Base-by-base conservation (phyloP, 2,329 filamentous ascomycete genomes). In the Colletotrichum liaoningense region DNA sequence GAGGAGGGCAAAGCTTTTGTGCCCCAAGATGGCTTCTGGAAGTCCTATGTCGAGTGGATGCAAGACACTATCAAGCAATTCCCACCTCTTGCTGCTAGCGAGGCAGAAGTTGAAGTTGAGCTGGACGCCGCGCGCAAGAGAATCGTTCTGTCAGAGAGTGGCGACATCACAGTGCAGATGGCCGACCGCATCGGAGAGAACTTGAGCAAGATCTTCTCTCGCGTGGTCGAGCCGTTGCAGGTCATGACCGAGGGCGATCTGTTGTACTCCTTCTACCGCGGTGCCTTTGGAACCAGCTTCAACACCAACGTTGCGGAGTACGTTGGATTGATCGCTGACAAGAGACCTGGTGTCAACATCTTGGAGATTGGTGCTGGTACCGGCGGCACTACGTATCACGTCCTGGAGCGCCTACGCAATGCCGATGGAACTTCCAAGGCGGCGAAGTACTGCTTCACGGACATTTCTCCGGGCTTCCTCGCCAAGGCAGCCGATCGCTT, bases 391-490 rank as follows among this genome's bases (percentile, higher is more conserved):
- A 73, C 70, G 0, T 69, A 59, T 52, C 65, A 69, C 30, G 70
- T 73, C 1, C 70, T 73, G 4, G 67, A 73, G 67, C 71, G 67
- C 30, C 71, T 73, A 4, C 66, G 66, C 59, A 73, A 65, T 12
- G 63, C 69, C 24, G 64, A 72, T 7, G 69, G 69, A 1, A 49
- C 49, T 38, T 72, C 69, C 19, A 72, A 67, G 64, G 69, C 69
- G 7, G 56, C 69, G 14, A 73, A 71, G 6, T 88, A 87, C 67
- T 83, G 81, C 6, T 88, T 81, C 76, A 88, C 87, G 0, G 86
- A 88, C 65, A 83, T 86, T 22, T 83, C 83, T 0, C 72, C 82
- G 2, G 81, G 80, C 7, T 85, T 85, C 77, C 86, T 88, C 60
- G 79, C 82, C n/a, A 76, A 78, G 5, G 83, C 81, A 0, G 75